Evolutionary conservation across 2,329 filamentous ascomycete species (phyloP), one percentile per base, ranked within the genome.

Genomic region (Botrytis porri): DNA sequence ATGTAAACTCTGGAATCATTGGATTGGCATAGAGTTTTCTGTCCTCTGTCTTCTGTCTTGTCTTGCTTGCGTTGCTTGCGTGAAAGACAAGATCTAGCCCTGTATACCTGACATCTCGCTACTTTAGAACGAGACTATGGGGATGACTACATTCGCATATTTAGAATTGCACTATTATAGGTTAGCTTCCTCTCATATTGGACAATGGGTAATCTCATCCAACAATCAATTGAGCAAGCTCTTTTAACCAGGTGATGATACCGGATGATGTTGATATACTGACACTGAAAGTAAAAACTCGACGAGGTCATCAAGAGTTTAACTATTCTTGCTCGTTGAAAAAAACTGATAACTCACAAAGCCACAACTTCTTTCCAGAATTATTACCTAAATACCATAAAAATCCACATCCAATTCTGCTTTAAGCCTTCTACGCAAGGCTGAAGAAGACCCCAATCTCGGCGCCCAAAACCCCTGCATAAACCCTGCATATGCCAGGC

Each of bases 241-340:
- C 25, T 16, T 39, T 14, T 62, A n/a, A n/a, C 16, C 4, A 39
- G 37, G 7, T 29, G 14, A 10, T 41, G 37, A 29, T 29, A 29
- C 25, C 2, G 10, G n/a, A 16, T 29, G 14, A 57, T 4, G 3
- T 29, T 4, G 14, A 18, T 29, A 54, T 54, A n/a, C 48, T n/a
- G 51, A 57, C 14, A 18, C n/a, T 18, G 14, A 3, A 29, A 57
- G n/a, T 29, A 1, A 57, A 43, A 18, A 9, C 51, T 54, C n/a
- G 1, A 6, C 1, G 6, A 54, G 7, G 6, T 4, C n/a, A 29
- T 8, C 51, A 18, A 4, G 29, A 29, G 2, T 8, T 18, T 1
- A 57, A 18, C n/a, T 57, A 0, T 29, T 29, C 8, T 3, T 18
- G 16, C 3, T 3, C 9, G 18, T 29, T 29, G 6, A 29, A 18